Evolutionary conservation across 1,139 yeast species (phyloP), one percentile per base, ranked within the genome.

Genomic region (Taiozyma sp.): DNA sequence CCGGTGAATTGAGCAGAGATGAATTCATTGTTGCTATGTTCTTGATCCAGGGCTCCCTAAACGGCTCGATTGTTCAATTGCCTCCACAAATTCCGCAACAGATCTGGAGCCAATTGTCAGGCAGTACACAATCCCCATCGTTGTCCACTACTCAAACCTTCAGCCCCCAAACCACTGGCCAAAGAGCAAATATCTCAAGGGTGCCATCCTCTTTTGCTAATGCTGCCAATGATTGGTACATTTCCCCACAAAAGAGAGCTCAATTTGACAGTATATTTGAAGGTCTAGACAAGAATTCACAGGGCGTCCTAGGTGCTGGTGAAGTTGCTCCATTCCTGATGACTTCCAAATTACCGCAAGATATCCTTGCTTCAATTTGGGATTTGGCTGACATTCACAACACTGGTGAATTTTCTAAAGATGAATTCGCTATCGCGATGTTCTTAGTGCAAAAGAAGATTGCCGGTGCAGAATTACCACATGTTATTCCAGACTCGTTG

Each of bases 21-120:
- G 91, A 88, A 60, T 93, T 95, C 62, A 80, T 88, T 40, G 79
- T 93, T 60, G 98, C 99, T 9, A 93, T 95, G 99, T 96, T 88
- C 69, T 76, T 95, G 64, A 88, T 95, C 55, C 97, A 91, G 67
- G 84, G 90, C 49, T 72, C 85, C 44, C 73, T 89, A 63, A 80
- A 82, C 62, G 87, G 90, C n/a, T 62, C 80, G 7, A 71, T 88
- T 57, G 77, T 76, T 51, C 80, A 80, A 52, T 71, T 89, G 52
- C 98, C 99, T 6, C 73, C 82, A 1, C 69, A 75, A 34, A 70
- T 93, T 52, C 91, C 97, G 1, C 81, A 79, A 49, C 71, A 73
- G 43, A 66, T 85, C 52, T 83, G 96, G 91, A 79, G 76, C 56
- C 75, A 83, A 30, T 79, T 65, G 53, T 52, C 53, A 48, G 41